Evolutionary conservation across 331 rosid genomes (phyloP), one percentile per base, ranked within the genome.

Genomic region (Saraca asoca): DNA sequence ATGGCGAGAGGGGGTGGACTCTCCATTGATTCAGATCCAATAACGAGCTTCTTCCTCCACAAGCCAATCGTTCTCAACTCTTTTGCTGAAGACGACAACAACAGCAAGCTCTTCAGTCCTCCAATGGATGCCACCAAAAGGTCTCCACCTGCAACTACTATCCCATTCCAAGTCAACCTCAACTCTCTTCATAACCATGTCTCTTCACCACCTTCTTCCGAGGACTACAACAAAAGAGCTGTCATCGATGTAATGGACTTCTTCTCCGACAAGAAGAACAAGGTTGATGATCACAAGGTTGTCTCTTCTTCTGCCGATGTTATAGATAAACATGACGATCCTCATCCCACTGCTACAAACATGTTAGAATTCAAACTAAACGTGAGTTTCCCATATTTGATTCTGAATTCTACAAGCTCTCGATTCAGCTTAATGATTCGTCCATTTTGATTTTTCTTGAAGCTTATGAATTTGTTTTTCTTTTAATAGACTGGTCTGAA

Each of bases 11-110:
- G 68, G 66, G 67, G 82, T 84, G 91, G 87, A 85, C 90, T 85
- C 78, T 63, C 87, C 82, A 87, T 89, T 88, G 89, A 82, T 89
- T 80, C 89, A 81, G 95, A 87, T 89, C 96, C 88, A 73, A 24
- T 61, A 53, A 68, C 63, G 55, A 74, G 45, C 50, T 86, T 79
- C 78, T 82, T 79, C 31, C 71, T 65, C 51, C 81, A 75, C 74
- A 68, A 61, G 6, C 88, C 94, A 13, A 51, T 53, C 66, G 85
- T 80, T 55, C 95, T 85, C 55, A 83, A 88, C 83, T 86, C 95
- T 44, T 83, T 86, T 64, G 81, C 80, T 12, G 69, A 85, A 58
- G 78, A 83, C 61, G 41, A 15, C 38, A 18, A 61, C 31, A 59
- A 64, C 48, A 38, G 42, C 72, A 68, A 45, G 6, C 71, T 6